Evolutionary conservation across 306 rosid genomes (phyloP).

Genomic region (Oemleria cerasiformis): DNA sequence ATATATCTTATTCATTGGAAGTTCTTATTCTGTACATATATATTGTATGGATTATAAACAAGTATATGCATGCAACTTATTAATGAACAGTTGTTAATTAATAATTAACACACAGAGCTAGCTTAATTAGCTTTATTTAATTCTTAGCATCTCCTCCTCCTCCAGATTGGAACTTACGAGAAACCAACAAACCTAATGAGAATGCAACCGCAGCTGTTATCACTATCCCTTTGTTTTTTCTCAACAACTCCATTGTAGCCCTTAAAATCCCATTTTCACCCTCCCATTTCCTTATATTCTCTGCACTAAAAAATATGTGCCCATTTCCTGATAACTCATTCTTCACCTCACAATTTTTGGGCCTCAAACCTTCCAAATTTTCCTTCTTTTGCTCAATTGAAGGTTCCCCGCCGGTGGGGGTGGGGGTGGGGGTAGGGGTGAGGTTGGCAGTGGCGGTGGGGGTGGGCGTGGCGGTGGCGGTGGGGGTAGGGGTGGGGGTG

Average conservation of each 20-base stretch:
- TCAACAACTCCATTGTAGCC: slow-evolving; percentile 32
- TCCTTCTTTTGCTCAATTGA: neutral
- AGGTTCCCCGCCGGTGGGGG: neutral
- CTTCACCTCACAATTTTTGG: neutral
- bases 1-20: neutral
- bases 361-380: neutral
- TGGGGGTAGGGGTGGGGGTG: no score
- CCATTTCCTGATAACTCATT: slow-evolving; percentile 11
- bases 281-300: slow-evolving; percentile 37
- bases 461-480: neutral
- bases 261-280: slow-evolving; percentile 29
- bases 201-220: slow-evolving; percentile 57
- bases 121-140: neutral
- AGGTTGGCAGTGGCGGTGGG: neutral
- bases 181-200: slow-evolving; percentile 46
- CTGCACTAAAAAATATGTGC: slow-evolving; percentile 23
- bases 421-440: no score
- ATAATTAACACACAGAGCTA: neutral
- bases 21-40: neutral
- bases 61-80: neutral
- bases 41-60: neutral
- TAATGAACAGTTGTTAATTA: neutral
- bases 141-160: neutral
- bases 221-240: slow-evolving; percentile 46
- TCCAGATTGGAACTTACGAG: slow-evolving; percentile 32